phyloP scores from a whole-genome alignment of 306 rosid genomes.

The Vicia faba region DNA sequence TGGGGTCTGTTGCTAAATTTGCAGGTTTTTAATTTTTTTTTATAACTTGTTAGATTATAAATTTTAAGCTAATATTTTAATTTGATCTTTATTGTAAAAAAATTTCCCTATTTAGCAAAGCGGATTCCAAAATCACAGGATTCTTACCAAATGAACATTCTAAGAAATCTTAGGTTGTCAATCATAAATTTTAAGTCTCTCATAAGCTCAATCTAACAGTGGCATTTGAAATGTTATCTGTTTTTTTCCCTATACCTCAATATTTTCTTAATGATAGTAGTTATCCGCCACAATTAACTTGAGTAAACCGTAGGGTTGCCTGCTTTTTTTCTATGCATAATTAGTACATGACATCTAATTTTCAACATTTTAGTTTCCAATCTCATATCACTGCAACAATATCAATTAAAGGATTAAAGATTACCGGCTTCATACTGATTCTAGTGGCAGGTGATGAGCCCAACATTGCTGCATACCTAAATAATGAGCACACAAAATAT shows the following conservation, averaged over 20 bases:
- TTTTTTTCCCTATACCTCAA: background rate
- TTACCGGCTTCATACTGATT: constrained; percentile 76
- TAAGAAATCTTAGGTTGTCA: constrained; percentile 16
- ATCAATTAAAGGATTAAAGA: constrained; percentile 31
- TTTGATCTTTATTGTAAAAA: no score
- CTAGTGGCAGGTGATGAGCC: constrained; percentile 70
- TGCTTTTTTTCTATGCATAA: constrained; percentile 11
- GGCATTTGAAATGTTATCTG: constrained; percentile 10
- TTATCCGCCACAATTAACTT: constrained; percentile 13
- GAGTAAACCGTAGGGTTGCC: constrained; percentile 14
- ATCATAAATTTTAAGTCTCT: constrained; percentile 8
- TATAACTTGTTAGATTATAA: no score
- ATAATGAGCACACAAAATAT: constrained; percentile 35
- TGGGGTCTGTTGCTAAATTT: no score
- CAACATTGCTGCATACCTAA: constrained; percentile 94
- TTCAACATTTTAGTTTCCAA: constrained; percentile 10
- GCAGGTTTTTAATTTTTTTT: no score
- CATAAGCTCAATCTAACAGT: constrained; percentile 22
- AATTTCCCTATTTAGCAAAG: constrained; percentile 1
- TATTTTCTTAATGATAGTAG: constrained; percentile 11
- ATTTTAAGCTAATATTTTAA: no score
- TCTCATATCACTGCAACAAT: constrained; percentile 11
- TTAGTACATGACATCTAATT: constrained; percentile 24
- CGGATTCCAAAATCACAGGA: background rate
- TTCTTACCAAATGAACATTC: constrained; percentile 12